A percentile compares a stretch with the other conserved stretches of the same genome.
phyloP scores from a whole-genome alignment of 2,329 filamentous ascomycete genomes.

The Geosmithia flava region DNA sequence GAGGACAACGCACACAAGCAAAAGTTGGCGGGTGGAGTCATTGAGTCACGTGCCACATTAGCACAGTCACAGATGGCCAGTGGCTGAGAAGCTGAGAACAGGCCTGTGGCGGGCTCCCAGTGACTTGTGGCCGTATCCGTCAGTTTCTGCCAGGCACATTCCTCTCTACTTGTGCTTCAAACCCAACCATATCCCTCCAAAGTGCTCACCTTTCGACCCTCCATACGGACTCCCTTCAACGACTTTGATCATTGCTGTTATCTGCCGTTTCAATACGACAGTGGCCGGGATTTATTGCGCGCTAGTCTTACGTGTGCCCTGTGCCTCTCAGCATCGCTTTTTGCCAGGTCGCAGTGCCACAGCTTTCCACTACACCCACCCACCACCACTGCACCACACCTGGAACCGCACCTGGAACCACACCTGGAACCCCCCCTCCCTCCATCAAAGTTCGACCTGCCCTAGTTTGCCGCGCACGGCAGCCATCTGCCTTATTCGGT shows the following conservation, averaged over 20 bases:
- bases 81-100: not conserved
- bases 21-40: not conserved
- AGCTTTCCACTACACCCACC: not conserved
- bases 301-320: not conserved
- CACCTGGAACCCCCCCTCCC: not conserved
- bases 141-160: conserved; percentile 1
- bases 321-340: not conserved
- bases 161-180: not conserved
- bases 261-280: not conserved
- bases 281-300: not conserved
- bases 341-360: not conserved
- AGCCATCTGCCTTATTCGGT: not conserved
- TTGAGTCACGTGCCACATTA: not conserved
- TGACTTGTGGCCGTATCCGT: not conserved
- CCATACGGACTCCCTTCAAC: not conserved
- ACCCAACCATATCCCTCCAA: not conserved
- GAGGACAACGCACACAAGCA: not conserved
- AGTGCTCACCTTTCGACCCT: not conserved
- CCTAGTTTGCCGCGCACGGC: not conserved
- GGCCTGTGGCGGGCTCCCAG: not conserved
- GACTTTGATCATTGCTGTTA: not conserved
- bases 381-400: no score
- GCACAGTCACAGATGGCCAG: not conserved
- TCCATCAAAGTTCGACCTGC: not conserved
- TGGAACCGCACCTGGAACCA: no score